A percentile compares a stretch with the other conserved stretches of the same genome.
phyloP scores from a whole-genome alignment of 2,329 filamentous ascomycete species.

The Venturia asperata region DNA sequence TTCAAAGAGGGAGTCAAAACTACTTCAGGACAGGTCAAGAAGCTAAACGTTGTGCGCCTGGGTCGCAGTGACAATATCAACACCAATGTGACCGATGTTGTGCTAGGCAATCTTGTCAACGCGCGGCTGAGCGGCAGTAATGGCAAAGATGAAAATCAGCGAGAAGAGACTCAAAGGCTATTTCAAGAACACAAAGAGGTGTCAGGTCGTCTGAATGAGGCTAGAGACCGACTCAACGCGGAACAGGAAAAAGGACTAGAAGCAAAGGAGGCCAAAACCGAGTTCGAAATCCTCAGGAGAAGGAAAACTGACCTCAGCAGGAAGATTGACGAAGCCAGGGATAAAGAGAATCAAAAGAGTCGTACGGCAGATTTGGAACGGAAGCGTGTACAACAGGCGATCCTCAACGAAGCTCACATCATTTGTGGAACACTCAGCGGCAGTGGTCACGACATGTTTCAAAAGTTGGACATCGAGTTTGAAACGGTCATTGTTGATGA shows the following conservation, averaged over 20 bases:
- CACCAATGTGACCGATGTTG: slow-evolving; percentile 78
- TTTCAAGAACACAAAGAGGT: slow-evolving; percentile 60
- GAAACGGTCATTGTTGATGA: slow-evolving; percentile 98
- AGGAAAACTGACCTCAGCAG: slow-evolving; percentile 70
- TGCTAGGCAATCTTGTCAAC: slow-evolving; percentile 84
- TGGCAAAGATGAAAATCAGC: slow-evolving; percentile 37
- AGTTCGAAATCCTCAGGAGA: slow-evolving; percentile 71
- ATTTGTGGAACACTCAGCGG: slow-evolving; percentile 93
- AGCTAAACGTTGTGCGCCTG: slow-evolving; percentile 80
- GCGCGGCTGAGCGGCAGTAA: slow-evolving; percentile 49
- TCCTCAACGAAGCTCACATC: slow-evolving; percentile 84
- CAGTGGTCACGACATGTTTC: slow-evolving; percentile 96
- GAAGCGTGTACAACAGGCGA: slow-evolving; percentile 78
- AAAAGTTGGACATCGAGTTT: slow-evolving; percentile 88
- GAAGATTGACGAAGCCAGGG: slow-evolving; percentile 80
- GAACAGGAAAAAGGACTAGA: slow-evolving; percentile 46
- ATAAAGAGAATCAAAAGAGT: slow-evolving; percentile 71
- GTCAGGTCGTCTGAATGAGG: slow-evolving; percentile 59
- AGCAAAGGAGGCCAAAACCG: slow-evolving; percentile 60
- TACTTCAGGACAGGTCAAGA: slow-evolving; percentile 60
- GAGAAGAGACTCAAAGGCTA: slow-evolving; percentile 54
- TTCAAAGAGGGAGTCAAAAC: slow-evolving; percentile 83
- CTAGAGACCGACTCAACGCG: slow-evolving; percentile 61
- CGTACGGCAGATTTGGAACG: slow-evolving; percentile 82
- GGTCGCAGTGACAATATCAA: slow-evolving; percentile 92